Base-by-base conservation (phyloP, 495 filamentous ascomycete genomes). In the Chaetomium cochliodes region DNA sequence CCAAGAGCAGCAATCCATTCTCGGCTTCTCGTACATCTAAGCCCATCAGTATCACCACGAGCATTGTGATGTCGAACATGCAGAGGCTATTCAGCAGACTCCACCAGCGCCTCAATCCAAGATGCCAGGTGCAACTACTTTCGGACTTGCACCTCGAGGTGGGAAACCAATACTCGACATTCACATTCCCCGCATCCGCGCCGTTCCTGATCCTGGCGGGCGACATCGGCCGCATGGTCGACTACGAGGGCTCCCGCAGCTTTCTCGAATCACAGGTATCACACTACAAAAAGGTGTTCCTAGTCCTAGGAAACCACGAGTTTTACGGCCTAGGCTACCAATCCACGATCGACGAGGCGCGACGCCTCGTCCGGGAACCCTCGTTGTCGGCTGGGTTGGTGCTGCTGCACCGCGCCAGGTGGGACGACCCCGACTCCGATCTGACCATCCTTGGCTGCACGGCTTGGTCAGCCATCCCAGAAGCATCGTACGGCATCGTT, bases 81-180 rank as follows among this genome's bases (percentile, higher is more conserved):
- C 28, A 18, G 3, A 20, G n/a, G 12, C 33, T 57, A 33, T 16
- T 57, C 2, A 30, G 7, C 18, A 57, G 37, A 57, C 6, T 57
- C 1, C 33, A 33, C 2, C 54, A 57, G n/a, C 54, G 6, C 20
- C 33, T 57, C 20, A 16, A 42, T 33, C 16, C 30, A 3, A 39
- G 33, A 42, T 11, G 16, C 33, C 33, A 18, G 20, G 20, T 89
- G 76, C 92, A 92, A 72, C 87, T 86, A 33, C 90, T 84, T 66
- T 90, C 85, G 20, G 90, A 87, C 59, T 81, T 87, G 0, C 84
- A 87, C 69, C 81, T 87, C 0, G 84, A 87, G 62, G 58, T 85
- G 22, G 78, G 77, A 7, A 74, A 78, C 51, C 82, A 84, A 70
- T 87, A 86, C 60, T 58, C 68, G 6, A 73, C 76, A 2, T 86